Base-by-base conservation (phyloP, 2,329 filamentous ascomycete species). In the Fusarium buxicola region DNA sequence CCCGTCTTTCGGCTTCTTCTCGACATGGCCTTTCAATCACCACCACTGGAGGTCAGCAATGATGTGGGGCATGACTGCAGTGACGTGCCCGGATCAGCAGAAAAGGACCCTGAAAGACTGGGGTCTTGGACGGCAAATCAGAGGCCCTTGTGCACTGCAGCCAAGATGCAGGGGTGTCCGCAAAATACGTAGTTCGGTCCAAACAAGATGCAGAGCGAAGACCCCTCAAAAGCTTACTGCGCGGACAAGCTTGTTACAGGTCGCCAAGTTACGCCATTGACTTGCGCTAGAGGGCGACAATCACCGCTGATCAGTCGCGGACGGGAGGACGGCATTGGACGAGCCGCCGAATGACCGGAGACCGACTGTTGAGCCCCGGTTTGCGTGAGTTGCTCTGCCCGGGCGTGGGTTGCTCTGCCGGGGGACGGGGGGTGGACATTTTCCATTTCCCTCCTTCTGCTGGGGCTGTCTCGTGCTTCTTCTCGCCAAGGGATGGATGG, bases 71-170 rank as follows among this genome's bases (percentile, higher is more conserved):
- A 63, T 68, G 60, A 69, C 58, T 62, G 63, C 60, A 68, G 50
- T 63, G 52, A 58, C 55, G 55, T 55, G 28, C 40, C 60, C 39
- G 43, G 69, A 71, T 71, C 69, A 66, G 45, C 69, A 71, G 65
- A 30, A 46, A 27, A 63, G 64, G 68, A 70, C 68, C 68, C 68
- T 70, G 68, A 67, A 58, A 24, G 49, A 63, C 56, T 7, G 49
- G 58, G 51, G 47, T 55, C 5, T 5, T 27, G n/a, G 13, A 27
- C 11, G 30, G 27, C 61, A 34, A 65, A 65, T 65, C 35, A 65
- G 35, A 58, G 27, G 36, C 28, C 15, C 21, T 32, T 39, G 58
- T 44, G 49, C 21, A 21, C 21, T 39, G 28, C 50, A 46, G 43
- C 53, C 46, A 56, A 47, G 35, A 32, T 10, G 39, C 51, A 64